phyloP scores from a whole-genome alignment of 2,329 filamentous ascomycete species.

The Nannizziopsis barbatae region DNA sequence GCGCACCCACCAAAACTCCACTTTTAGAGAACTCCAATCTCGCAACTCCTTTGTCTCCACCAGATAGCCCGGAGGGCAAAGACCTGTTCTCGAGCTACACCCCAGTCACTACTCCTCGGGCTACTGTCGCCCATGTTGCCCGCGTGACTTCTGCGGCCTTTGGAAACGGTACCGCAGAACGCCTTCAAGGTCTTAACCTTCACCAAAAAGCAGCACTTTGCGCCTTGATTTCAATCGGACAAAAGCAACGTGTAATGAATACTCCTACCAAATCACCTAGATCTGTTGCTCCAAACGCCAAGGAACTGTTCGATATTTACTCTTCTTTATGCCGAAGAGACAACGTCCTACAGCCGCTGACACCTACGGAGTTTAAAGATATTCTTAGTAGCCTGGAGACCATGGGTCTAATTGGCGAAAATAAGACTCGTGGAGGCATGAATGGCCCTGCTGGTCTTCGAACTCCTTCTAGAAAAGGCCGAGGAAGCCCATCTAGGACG shows the following conservation, averaged over 20 bases:
- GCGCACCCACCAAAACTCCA: constrained; percentile 60
- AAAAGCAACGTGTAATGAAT: constrained; percentile 34
- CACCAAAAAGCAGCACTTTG: constrained; percentile 95
- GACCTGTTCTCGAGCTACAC: constrained; percentile 49
- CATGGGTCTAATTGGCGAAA: constrained; percentile 61
- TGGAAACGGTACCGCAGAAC: constrained; percentile 73
- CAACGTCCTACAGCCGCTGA: constrained; percentile 79
- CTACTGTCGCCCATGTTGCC: constrained; percentile 81
- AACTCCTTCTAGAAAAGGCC: constrained; percentile 60
- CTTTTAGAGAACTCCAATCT: constrained; percentile 73
- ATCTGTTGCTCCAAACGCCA: constrained; percentile 63
- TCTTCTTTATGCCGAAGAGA: constrained; percentile 71
- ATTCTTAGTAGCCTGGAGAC: constrained; percentile 84
- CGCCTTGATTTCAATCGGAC: constrained; percentile 76
- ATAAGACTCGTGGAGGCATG: constrained; percentile 60
- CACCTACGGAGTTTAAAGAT: constrained; percentile 85
- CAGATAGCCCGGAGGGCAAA: constrained; percentile 30
- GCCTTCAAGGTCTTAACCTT: constrained; percentile 77
- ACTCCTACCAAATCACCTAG: constrained; percentile 51
- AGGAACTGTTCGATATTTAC: constrained; percentile 75
- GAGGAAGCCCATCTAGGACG: constrained; percentile 37
- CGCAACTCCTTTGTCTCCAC: constrained; percentile 43
- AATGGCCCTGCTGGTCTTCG: constrained; percentile 44
- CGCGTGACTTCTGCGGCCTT: constrained; percentile 83
- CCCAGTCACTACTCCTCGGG: constrained; percentile 69